These are phyloP conservation scores for Papilionanthe hybrid DNA, from an alignment of 116 monocot genomes.

Conservation along the genomic window DNA sequence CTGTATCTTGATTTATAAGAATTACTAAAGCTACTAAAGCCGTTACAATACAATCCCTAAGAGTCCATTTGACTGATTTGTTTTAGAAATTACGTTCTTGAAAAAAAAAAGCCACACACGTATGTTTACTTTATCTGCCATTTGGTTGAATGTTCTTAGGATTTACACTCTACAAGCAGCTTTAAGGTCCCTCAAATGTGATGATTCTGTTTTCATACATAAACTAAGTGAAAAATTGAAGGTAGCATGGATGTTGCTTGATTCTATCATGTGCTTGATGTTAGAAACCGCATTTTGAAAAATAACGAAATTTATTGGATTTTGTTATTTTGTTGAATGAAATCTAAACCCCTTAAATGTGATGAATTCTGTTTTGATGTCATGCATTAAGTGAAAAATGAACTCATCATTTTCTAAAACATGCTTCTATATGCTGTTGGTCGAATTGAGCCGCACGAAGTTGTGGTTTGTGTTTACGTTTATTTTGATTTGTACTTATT, in stretches of 20 bases:
- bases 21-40: too few species aligned
- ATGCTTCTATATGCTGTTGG: too few species aligned
- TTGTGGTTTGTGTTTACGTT: too few species aligned
- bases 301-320: not conserved
- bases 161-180: not conserved
- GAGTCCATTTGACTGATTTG: not conserved
- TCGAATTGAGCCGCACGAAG: too few species aligned
- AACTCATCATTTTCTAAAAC: too few species aligned
- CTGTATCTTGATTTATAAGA: too few species aligned
- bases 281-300: not conserved
- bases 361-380: too few species aligned
- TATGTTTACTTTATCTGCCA: not conserved
- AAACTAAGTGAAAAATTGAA: not conserved
- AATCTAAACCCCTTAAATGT: not conserved
- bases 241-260: too few species aligned
- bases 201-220: not conserved
- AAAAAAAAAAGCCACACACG: not conserved
- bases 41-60: not conserved
- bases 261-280: too few species aligned
- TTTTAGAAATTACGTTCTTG: not conserved
- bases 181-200: not conserved
- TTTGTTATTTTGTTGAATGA: not conserved
- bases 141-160: not conserved
- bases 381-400: too few species aligned
- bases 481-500: not conserved